These are phyloP conservation scores for Arthrobotrys entomopaga DNA, from an alignment of 2,329 filamentous ascomycete species.

Conservation along the genomic window DNA sequence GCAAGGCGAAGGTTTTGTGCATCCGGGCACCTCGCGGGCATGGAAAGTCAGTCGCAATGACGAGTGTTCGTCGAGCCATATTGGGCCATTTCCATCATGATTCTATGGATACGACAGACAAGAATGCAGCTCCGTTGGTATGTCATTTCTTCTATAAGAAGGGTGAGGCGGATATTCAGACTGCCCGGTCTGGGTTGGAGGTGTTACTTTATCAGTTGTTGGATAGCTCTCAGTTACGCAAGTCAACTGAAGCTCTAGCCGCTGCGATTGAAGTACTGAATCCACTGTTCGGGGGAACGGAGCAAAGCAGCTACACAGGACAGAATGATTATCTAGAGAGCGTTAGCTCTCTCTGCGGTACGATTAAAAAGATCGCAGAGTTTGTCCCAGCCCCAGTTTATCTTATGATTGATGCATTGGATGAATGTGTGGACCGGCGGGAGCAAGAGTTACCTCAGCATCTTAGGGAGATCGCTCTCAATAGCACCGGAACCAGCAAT, in stretches of 20 bases:
- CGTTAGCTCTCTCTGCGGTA: slow-evolving; percentile 1
- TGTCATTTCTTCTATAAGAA: slow-evolving; percentile 27
- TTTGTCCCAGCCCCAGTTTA: not conserved
- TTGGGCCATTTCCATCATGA: slow-evolving; percentile 7
- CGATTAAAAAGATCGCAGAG: slow-evolving; percentile 4
- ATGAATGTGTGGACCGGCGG: slow-evolving; percentile 21
- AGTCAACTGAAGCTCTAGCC: not conserved
- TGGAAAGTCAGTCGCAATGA: slow-evolving; percentile 39
- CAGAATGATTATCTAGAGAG: not conserved
- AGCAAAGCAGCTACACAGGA: too few species aligned
- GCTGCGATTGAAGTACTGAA: too few species aligned
- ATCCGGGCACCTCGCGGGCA: slow-evolving; percentile 25
- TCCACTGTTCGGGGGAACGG: too few species aligned
- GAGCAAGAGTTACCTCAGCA: not conserved
- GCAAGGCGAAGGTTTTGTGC: slow-evolving; percentile 3
- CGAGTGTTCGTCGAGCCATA: slow-evolving; percentile 7
- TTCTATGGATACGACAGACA: not conserved
- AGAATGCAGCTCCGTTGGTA: not conserved
- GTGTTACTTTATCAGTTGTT: slow-evolving; percentile 11
- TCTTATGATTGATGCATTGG: slow-evolving; percentile 17
- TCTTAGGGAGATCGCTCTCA: slow-evolving; percentile 1
- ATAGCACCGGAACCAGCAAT: not conserved
- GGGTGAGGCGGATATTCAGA: slow-evolving; percentile 20
- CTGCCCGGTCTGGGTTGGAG: slow-evolving; percentile 10
- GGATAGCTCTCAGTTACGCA: not conserved